Percentiles rank a stretch among this genome's conserved stretches.
Conservation (phyloP, 1,284 basidiomycete genomes). For the Tremellales sp. region DNA sequence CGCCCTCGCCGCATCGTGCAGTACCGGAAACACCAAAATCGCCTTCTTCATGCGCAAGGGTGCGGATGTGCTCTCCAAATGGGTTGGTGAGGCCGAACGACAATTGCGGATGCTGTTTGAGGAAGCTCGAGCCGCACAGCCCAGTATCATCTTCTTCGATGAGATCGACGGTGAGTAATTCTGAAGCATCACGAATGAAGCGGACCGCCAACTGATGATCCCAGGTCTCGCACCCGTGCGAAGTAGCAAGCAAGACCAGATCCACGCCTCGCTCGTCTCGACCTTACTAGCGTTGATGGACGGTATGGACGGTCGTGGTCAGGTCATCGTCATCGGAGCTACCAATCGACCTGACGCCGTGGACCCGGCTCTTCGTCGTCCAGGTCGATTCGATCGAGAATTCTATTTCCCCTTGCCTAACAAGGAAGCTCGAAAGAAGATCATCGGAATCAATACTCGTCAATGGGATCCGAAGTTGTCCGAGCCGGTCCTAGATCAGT, state of each 20-base stretch:
- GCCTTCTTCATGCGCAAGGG: conserved; percentile 99
- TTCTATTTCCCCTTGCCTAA: conserved; percentile 96
- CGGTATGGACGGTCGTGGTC: conserved; percentile 93
- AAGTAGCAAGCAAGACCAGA: conserved; percentile 97
- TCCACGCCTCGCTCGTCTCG: conserved; percentile 95
- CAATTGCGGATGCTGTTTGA: conserved; percentile 94
- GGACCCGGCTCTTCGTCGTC: conserved; percentile 89
- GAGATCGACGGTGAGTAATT: conserved; percentile 80
- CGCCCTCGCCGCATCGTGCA: conserved; percentile 90
- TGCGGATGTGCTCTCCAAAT: conserved; percentile 95
- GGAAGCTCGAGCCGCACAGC: conserved; percentile 87
- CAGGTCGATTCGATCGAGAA: conserved; percentile 95
- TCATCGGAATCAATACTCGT: conserved; percentile 85
- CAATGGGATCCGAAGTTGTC: conserved; percentile 84
- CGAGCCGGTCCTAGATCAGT: conserved; percentile 59
- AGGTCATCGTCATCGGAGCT: conserved; percentile 93
- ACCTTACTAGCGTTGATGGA: conserved; percentile 98
- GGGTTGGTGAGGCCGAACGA: conserved; percentile 98
- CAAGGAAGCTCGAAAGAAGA: conserved; percentile 77
- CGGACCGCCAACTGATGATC: not conserved
- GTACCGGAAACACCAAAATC: conserved; percentile 82
- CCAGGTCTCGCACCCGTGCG: conserved; percentile 83
- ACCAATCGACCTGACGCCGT: conserved; percentile 97
- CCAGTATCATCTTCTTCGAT: conserved; percentile 99
- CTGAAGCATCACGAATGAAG: not conserved